phyloP scores from a whole-genome alignment of 73 alveolate genomes.

The Blepharisma japonicum region DNA sequence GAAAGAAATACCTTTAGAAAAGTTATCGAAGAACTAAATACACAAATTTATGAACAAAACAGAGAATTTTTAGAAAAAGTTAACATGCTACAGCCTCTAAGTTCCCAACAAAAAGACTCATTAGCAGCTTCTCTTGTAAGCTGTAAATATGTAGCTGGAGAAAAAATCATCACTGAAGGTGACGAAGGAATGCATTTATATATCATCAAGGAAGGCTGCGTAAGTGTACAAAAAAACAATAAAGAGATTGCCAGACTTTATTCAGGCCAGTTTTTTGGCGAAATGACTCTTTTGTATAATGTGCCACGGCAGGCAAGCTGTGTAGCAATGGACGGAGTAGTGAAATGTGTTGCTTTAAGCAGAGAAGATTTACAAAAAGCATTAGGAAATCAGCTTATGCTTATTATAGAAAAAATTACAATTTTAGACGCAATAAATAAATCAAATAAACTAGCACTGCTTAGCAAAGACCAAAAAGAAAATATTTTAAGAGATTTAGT shows the following conservation, averaged over 20 bases:
- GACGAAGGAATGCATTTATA: conserved; percentile 76
- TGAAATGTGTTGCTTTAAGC: conserved; percentile 25
- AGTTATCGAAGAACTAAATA: conserved; percentile 32
- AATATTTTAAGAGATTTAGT: conserved; percentile 20
- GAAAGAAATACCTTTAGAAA: conserved; percentile 7
- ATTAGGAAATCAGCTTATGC: conserved; percentile 26
- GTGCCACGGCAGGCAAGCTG: conserved; percentile 59
- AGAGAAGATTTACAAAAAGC: conserved; percentile 22
- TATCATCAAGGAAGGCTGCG: conserved; percentile 68
- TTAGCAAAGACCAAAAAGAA: conserved; percentile 27
- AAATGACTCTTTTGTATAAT: conserved; percentile 39
- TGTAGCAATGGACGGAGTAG: conserved; percentile 39
- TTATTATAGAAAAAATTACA: conserved; percentile 24
- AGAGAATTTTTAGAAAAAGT: conserved; percentile 49
- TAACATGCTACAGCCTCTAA: conserved; percentile 31
- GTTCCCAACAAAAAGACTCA: conserved; percentile 27
- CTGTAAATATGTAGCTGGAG: conserved; percentile 40
- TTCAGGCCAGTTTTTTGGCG: conserved; percentile 56
- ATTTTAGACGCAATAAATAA: neutral
- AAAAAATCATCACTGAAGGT: conserved; percentile 72
- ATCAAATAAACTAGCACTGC: neutral
- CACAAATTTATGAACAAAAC: conserved; percentile 43
- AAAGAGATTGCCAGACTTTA: conserved; percentile 50
- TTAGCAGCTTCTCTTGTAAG: conserved; percentile 26
- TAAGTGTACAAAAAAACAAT: conserved; percentile 50